Conservation (phyloP, 805 yeast genomes). For the Tanozyma kutaoensis region DNA sequence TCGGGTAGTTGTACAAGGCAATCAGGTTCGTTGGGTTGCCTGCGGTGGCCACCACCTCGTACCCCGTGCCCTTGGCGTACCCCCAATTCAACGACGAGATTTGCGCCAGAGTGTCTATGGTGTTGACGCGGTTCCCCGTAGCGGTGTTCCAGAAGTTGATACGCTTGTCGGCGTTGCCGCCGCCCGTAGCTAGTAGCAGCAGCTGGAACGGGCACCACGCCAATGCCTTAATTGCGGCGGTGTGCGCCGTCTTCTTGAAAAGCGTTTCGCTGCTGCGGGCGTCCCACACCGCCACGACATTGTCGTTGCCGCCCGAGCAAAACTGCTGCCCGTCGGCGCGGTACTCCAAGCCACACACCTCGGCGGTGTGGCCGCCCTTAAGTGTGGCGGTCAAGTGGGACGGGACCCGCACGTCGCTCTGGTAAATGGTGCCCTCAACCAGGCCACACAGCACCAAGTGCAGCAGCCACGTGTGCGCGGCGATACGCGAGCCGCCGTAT, state of each 20-base stretch:
- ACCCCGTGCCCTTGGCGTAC: slow-evolving; percentile 51
- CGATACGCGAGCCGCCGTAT: slow-evolving; percentile 44
- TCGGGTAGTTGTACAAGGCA: slow-evolving; percentile 74
- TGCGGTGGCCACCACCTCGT: slow-evolving; percentile 85
- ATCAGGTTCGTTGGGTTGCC: slow-evolving; percentile 86
- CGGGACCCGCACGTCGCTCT: slow-evolving; percentile 83
- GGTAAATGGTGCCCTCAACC: slow-evolving; percentile 71
- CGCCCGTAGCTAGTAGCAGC: slow-evolving; percentile 87
- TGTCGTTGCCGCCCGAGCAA: slow-evolving; percentile 92
- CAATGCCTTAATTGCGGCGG: slow-evolving; percentile 90
- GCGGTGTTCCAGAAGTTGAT: slow-evolving; percentile 94
- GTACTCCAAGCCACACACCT: slow-evolving; percentile 87
- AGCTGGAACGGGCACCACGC: slow-evolving; percentile 88
- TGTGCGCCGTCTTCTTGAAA: slow-evolving; percentile 66
- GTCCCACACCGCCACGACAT: slow-evolving; percentile 89
- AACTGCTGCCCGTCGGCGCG: slow-evolving; percentile 72
- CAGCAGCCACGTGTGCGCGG: slow-evolving; percentile 74
- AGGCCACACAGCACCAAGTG: slow-evolving; percentile 79
- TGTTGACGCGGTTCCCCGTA: slow-evolving; percentile 75
- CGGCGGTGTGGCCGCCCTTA: slow-evolving; percentile 53
- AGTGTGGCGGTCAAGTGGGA: slow-evolving; percentile 55
- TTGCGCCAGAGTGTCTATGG: slow-evolving; percentile 87
- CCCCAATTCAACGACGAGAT: slow-evolving; percentile 94
- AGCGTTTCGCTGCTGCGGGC: slow-evolving; percentile 50
- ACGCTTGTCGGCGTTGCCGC: slow-evolving; percentile 82